These are phyloP conservation scores for Cryptosporidium baileyi DNA, from an alignment of 169 alveolate species.

Conservation along the genomic window DNA sequence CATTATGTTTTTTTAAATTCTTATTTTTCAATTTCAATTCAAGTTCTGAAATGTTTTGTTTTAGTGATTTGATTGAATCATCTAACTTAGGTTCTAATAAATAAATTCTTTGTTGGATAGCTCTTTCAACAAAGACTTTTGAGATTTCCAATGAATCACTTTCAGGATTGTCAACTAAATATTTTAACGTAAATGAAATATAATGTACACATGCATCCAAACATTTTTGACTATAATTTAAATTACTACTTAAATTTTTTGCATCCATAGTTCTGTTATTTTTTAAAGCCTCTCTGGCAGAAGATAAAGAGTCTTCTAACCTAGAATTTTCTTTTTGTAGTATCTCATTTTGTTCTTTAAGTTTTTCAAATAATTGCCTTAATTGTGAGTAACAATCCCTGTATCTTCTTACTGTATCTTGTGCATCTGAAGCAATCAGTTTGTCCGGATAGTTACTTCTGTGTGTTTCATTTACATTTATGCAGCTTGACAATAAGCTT, in stretches of 20 bases:
- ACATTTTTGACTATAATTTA: conserved; percentile 57
- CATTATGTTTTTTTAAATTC: neutral
- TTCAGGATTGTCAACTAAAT: conserved; percentile 13
- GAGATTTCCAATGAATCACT: neutral
- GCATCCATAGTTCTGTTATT: conserved; percentile 43
- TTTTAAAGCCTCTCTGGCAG: conserved; percentile 18
- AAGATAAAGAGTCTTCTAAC: conserved; percentile 18
- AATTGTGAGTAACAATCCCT: conserved; percentile 55
- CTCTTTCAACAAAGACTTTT: conserved; percentile 38
- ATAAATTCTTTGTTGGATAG: conserved; percentile 53
- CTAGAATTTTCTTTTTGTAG: conserved; percentile 36
- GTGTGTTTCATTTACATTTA: conserved; percentile 22
- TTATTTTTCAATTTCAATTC: neutral
- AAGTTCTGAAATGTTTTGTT: neutral
- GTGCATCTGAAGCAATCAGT: conserved; percentile 11
- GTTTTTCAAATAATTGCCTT: conserved; percentile 57
- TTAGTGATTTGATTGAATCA: conserved; percentile 24
- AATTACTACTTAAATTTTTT: conserved; percentile 41
- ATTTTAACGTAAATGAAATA: conserved; percentile 10
- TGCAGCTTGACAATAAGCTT: conserved; percentile 54
- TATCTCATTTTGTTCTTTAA: conserved; percentile 54
- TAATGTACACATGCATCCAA: conserved; percentile 68
- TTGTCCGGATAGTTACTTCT: conserved; percentile 4
- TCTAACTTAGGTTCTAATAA: conserved; percentile 52
- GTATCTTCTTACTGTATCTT: conserved; percentile 64